Conservation (phyloP, 176 grass and related monocot species). For the Carex scoparia region DNA sequence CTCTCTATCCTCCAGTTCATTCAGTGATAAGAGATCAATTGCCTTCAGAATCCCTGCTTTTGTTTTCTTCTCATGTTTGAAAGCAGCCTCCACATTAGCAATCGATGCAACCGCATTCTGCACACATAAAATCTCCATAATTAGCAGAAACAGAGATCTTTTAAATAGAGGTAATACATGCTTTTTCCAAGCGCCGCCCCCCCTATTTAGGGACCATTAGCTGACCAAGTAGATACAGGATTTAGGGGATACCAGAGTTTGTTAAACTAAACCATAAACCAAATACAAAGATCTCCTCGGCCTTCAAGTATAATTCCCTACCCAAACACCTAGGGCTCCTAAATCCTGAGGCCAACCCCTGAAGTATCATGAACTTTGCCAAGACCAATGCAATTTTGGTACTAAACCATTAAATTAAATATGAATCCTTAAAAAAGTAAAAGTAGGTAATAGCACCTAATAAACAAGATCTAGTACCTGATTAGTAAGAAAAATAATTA, state of each 20-base stretch:
- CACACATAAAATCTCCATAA: background rate
- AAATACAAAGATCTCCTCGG: background rate
- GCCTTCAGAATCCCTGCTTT: conserved; percentile 62
- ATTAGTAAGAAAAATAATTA: background rate
- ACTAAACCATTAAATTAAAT: background rate
- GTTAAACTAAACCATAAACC: background rate
- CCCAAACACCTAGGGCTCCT: background rate
- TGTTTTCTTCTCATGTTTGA: conserved; percentile 66
- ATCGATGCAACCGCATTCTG: conserved; percentile 65
- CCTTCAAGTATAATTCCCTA: background rate
- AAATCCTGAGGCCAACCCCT: background rate
- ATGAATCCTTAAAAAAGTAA: background rate
- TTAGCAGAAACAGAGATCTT: background rate
- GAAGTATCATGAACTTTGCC: background rate
- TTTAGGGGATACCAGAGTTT: background rate
- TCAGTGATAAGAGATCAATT: conserved; percentile 63
- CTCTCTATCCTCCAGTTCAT: conserved; percentile 65
- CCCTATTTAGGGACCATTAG: background rate
- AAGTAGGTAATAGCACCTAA: background rate
- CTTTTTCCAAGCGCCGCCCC: background rate
- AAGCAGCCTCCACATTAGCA: conserved; percentile 79
- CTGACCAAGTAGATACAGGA: background rate
- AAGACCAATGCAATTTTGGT: background rate
- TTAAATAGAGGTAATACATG: conserved; percentile 16
- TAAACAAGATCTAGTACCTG: too few relatives aligned